Evolutionary conservation across 345 rosid genomes (phyloP).

Genomic region (Brassica rapa): DNA sequence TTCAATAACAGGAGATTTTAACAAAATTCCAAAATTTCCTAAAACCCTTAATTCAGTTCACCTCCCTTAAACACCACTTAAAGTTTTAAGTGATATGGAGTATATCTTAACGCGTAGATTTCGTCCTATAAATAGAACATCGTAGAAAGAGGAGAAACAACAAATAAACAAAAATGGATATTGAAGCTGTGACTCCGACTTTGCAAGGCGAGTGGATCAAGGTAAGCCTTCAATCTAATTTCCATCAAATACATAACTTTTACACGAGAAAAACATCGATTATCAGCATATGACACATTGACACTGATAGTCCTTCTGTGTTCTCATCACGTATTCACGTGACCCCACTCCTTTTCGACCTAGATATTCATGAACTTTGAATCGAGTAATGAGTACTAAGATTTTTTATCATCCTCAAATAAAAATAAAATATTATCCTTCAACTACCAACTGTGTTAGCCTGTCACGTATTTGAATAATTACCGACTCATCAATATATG

Average conservation of each 20-base stretch:
- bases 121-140: background rate
- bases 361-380: too few relatives aligned
- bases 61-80: too few relatives aligned
- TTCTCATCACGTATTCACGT: background rate
- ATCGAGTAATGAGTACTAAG: background rate
- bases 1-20: too few relatives aligned
- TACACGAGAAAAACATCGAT: background rate
- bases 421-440: background rate
- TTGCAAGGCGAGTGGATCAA: background rate
- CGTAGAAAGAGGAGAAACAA: background rate
- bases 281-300: background rate
- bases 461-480: background rate
- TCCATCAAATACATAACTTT: background rate
- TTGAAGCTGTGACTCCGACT: constrained; percentile 1
- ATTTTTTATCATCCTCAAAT: background rate
- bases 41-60: too few relatives aligned
- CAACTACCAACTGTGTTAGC: background rate
- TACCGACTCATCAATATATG: background rate
- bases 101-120: background rate
- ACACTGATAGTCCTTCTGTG: background rate
- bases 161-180: background rate
- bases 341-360: too few relatives aligned
- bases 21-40: too few relatives aligned
- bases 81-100: too few relatives aligned
- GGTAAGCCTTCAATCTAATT: constrained; percentile 2